Evolutionary conservation across 2,329 filamentous ascomycete genomes (phyloP).

Genomic region (Dothistroma pini): DNA sequence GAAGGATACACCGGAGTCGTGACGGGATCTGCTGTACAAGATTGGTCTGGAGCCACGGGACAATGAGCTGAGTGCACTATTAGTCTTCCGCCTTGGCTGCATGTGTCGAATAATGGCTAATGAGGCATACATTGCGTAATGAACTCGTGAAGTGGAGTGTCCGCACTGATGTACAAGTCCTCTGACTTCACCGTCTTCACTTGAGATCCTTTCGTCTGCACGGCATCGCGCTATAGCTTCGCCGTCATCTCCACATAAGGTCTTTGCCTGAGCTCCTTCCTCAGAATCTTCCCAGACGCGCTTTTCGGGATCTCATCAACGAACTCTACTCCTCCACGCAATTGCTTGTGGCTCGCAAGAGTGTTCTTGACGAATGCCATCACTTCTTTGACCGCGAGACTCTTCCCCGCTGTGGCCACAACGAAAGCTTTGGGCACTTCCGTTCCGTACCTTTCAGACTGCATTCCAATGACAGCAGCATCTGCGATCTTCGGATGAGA

Average conservation of each 20-base stretch:
- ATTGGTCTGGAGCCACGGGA: neutral
- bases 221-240: neutral
- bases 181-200: too few relatives aligned
- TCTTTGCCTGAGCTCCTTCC: conserved; percentile 30
- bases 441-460: neutral
- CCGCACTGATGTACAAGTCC: too few relatives aligned
- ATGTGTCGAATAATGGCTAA: neutral
- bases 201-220: too few relatives aligned
- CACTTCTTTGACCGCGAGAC: conserved; percentile 43
- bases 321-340: conserved; percentile 57
- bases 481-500: conserved; percentile 67
- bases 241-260: neutral
- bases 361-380: conserved; percentile 56
- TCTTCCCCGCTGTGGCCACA: neutral
- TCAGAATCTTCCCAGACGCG: conserved; percentile 59
- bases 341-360: conserved; percentile 60
- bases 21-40: neutral
- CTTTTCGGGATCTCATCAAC: conserved; percentile 57
- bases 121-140: neutral
- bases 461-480: conserved; percentile 69
- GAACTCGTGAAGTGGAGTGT: too few relatives aligned
- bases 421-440: conserved; percentile 7
- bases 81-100: neutral
- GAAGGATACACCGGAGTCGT: neutral
- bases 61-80: neutral